These are phyloP conservation scores for Colletotrichum salicis DNA, from an alignment of 2,329 filamentous ascomycete species.

Conservation along the genomic window DNA sequence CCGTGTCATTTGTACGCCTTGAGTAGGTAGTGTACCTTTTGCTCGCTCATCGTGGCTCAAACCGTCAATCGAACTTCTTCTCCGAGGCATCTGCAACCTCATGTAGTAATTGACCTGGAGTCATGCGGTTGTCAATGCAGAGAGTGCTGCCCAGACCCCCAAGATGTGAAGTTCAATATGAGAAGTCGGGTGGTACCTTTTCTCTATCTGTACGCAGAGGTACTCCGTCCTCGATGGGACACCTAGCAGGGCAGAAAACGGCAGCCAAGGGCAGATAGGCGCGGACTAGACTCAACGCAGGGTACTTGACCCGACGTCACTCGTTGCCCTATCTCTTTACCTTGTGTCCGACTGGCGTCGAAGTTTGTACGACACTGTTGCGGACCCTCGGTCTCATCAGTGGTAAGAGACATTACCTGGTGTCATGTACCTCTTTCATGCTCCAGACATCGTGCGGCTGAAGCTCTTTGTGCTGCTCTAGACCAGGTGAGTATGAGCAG, in stretches of 20 bases:
- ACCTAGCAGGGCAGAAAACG: background rate
- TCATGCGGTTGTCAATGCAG: background rate
- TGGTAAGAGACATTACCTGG: background rate
- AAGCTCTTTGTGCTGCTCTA: background rate
- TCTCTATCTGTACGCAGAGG: too few species aligned
- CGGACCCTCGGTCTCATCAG: background rate
- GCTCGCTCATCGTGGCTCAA: background rate
- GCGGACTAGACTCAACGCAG: background rate
- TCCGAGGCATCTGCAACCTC: background rate
- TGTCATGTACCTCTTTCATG: background rate
- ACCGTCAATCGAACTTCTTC: background rate
- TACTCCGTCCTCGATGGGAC: background rate
- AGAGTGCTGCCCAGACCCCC: background rate
- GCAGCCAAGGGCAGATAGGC: background rate
- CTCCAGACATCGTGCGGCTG: background rate
- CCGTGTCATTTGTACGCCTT: background rate
- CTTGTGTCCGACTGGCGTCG: background rate
- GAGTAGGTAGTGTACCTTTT: background rate
- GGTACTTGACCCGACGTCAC: slow-evolving; percentile 25
- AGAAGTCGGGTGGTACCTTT: background rate
- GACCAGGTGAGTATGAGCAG: background rate
- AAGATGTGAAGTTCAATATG: background rate
- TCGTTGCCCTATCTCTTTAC: background rate
- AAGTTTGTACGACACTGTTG: background rate
- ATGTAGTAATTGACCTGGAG: background rate